Conservation (phyloP, 108 stramenopile genomes). For the Pelagomonas calceolata region DNA sequence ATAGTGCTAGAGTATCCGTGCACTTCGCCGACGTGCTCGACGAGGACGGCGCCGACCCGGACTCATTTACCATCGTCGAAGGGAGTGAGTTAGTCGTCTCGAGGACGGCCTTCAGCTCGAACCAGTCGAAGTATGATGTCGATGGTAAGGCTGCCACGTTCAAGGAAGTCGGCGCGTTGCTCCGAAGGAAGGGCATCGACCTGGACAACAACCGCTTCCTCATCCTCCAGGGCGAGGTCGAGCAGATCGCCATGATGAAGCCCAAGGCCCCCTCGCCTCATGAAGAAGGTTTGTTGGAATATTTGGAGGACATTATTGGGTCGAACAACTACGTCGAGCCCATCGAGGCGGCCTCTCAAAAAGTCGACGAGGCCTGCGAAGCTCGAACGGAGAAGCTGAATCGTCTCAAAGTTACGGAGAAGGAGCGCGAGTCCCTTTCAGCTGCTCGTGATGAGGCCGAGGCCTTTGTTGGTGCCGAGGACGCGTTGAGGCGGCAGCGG, state of each 20-base stretch:
- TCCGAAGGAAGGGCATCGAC: conserved; percentile 81
- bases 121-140: conserved; percentile 75
- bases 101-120: conserved; percentile 70
- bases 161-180: conserved; percentile 67
- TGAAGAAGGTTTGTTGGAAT: conserved; percentile 95
- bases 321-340: conserved; percentile 78
- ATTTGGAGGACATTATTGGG: conserved; percentile 98
- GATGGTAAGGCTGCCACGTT: conserved; percentile 72
- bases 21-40: conserved; percentile 86
- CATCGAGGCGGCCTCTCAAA: conserved; percentile 64
- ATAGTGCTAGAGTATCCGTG: conserved; percentile 75
- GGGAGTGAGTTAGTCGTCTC: conserved; percentile 63
- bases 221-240: conserved; percentile 96
- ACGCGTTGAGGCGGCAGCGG: conserved; percentile 71
- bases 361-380: conserved; percentile 68
- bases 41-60: conserved; percentile 63
- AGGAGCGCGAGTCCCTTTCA: conserved; percentile 77
- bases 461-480: conserved; percentile 63
- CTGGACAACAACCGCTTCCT: conserved; percentile 96
- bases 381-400: conserved; percentile 76
- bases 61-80: conserved; percentile 67
- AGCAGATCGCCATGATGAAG: conserved; percentile 98
- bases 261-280: conserved; percentile 87
- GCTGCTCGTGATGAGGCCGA: conserved; percentile 81
- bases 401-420: conserved; percentile 88